These are phyloP conservation scores for Saccharomyces jurei DNA, from an alignment of 805 yeast species.

Conservation along the genomic window DNA sequence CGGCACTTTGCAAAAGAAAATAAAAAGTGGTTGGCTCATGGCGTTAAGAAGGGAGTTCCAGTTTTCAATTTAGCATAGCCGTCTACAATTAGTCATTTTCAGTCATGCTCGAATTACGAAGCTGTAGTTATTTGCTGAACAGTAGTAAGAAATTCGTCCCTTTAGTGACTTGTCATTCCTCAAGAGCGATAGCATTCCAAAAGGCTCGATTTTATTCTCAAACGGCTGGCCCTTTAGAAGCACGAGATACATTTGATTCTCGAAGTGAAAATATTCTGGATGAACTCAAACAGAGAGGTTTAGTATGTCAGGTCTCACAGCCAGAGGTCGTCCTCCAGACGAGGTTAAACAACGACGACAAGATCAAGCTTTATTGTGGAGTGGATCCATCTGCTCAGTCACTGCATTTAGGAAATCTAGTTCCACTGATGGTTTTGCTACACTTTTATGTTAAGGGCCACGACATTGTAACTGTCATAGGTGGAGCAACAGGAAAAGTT, in stretches of 20 bases:
- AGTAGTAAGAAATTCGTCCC: neutral
- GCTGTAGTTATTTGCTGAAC: neutral
- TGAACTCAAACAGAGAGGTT: slow-evolving; percentile 19
- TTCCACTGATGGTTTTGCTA: slow-evolving; percentile 77
- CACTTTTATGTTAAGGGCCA: slow-evolving; percentile 86
- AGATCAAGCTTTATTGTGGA: slow-evolving; percentile 73
- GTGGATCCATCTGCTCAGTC: slow-evolving; percentile 94
- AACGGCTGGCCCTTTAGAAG: neutral
- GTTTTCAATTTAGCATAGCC: neutral
- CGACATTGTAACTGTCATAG: slow-evolving; percentile 72
- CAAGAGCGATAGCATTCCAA: neutral
- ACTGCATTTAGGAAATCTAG: slow-evolving; percentile 80
- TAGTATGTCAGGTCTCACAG: slow-evolving; percentile 26
- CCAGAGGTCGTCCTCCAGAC: slow-evolving; percentile 16
- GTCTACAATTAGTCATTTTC: neutral
- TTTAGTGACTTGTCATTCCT: neutral
- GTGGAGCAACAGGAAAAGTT: slow-evolving; percentile 92
- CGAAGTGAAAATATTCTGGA: slow-evolving; percentile 8
- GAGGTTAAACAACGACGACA: slow-evolving; percentile 16
- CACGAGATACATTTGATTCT: neutral
- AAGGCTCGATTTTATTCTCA: neutral
- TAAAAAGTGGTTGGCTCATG: neutral
- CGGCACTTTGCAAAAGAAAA: neutral
- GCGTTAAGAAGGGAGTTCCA: neutral
- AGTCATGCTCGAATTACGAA: neutral